Evolutionary conservation across 139 green algal species (phyloP).

Genomic region (Desmodesmus armatus): DNA sequence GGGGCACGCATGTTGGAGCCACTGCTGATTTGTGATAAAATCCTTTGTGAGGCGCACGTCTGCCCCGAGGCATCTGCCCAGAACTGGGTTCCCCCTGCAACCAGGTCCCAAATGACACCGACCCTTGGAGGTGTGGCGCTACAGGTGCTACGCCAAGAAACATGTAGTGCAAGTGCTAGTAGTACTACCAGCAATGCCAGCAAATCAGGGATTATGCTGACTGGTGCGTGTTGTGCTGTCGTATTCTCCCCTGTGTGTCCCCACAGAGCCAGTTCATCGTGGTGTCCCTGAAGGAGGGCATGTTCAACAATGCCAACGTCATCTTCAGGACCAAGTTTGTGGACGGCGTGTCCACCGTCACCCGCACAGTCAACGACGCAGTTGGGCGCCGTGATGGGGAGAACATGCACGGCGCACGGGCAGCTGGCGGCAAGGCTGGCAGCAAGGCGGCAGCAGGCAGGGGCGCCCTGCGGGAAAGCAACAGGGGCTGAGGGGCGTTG

Average conservation of each 20-base stretch:
- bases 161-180: too few relatives aligned
- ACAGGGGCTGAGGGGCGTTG: conserved; percentile 26
- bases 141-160: too few relatives aligned
- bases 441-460: background rate
- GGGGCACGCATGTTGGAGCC: too few relatives aligned
- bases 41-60: too few relatives aligned
- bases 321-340: conserved; percentile 99
- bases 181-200: too few relatives aligned
- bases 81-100: too few relatives aligned
- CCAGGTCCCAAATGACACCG: too few relatives aligned
- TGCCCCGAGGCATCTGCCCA: too few relatives aligned
- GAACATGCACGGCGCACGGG: background rate
- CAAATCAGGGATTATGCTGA: too few relatives aligned
- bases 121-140: too few relatives aligned
- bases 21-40: too few relatives aligned
- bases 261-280: conserved; percentile 76
- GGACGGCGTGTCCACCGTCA: conserved; percentile 95
- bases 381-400: conserved; percentile 12
- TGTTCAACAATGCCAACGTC: conserved; percentile 99
- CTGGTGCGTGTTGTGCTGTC: too few relatives aligned
- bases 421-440: background rate
- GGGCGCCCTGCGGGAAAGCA: conserved; percentile 32
- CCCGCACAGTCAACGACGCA: conserved; percentile 64
- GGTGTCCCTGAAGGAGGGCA: conserved; percentile 96
- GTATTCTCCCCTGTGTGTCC: background rate